These are phyloP conservation scores for Lignosus rhinocerotis DNA, from an alignment of 1,284 basidiomycete species.

Conservation along the genomic window DNA sequence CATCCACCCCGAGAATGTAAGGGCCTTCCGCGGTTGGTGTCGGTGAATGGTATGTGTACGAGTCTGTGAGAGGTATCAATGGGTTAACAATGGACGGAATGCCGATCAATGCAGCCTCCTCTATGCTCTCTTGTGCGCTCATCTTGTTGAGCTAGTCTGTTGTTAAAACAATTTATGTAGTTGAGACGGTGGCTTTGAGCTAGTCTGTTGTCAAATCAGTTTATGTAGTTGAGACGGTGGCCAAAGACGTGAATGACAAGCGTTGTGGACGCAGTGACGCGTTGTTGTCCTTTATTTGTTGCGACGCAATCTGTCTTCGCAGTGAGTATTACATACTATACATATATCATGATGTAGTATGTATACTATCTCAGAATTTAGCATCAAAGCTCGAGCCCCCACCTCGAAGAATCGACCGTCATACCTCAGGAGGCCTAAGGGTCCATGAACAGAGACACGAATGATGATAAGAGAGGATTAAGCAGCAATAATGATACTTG, in stretches of 20 bases:
- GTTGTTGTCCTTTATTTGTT: constrained; percentile 9
- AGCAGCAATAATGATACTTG: too few species aligned
- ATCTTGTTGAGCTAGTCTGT: neutral
- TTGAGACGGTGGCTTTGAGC: too few species aligned
- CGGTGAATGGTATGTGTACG: constrained; percentile 84
- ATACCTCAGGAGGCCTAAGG: too few species aligned
- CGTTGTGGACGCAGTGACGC: constrained; percentile 3
- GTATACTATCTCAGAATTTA: too few species aligned
- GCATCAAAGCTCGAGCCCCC: too few species aligned
- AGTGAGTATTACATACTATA: neutral
- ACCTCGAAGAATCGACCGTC: too few species aligned
- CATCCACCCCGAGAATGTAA: constrained; percentile 95
- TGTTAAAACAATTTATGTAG: neutral
- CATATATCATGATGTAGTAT: too few species aligned
- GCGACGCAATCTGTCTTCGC: neutral
- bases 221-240: neutral
- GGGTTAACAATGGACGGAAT: constrained; percentile 36
- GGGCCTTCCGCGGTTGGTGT: constrained; percentile 62
- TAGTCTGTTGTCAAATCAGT: neutral
- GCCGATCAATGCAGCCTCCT: neutral
- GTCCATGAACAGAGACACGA: too few species aligned
- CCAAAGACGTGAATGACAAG: neutral
- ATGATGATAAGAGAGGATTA: too few species aligned
- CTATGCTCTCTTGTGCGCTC: neutral
- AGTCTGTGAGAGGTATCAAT: constrained; percentile 50